Conservation (phyloP, 164 flowering plant genomes). For the Vitis rotundifolia region DNA sequence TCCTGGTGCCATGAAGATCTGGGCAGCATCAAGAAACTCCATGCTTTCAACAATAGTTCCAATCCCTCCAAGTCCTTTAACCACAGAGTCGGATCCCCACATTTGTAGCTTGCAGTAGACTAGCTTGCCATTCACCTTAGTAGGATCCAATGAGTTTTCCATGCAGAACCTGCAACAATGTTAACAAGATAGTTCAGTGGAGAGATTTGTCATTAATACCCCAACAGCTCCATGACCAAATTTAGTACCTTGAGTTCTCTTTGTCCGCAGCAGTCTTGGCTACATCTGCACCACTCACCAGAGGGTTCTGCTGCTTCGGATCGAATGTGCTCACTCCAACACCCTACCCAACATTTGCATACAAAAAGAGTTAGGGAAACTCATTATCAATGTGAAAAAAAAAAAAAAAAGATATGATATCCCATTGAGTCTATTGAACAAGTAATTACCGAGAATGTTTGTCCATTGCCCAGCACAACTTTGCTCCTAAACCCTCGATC, state of each 20-base stretch:
- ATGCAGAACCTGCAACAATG: conserved; percentile 36
- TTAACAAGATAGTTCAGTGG: too few species aligned
- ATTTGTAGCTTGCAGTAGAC: conserved; percentile 41
- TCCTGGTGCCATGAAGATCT: conserved; percentile 62
- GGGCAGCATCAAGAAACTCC: conserved; percentile 46
- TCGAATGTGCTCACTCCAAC: conserved; percentile 54
- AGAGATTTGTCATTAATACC: too few species aligned
- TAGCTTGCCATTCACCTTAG: conserved; percentile 65
- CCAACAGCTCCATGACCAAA: too few species aligned
- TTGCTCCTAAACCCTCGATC: conserved; percentile 45
- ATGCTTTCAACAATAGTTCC: conserved; percentile 53
- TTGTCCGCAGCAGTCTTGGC: conserved; percentile 27
- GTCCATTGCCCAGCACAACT: conserved; percentile 47
- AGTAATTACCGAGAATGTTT: conserved; percentile 29
- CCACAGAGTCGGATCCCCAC: conserved; percentile 54
- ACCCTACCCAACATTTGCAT: conserved; percentile 43
- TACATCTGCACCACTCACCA: conserved; percentile 58
- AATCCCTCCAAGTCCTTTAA: conserved; percentile 55
- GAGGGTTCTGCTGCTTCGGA: conserved; percentile 49
- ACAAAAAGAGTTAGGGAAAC: too few species aligned
- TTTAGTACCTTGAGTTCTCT: conserved; percentile 31
- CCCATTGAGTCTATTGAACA: too few species aligned
- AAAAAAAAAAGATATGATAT: too few species aligned
- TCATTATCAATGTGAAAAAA: too few species aligned
- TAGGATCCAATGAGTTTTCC: conserved; percentile 52